phyloP scores from a whole-genome alignment of 805 yeast species.

The Pichia deserticola region DNA sequence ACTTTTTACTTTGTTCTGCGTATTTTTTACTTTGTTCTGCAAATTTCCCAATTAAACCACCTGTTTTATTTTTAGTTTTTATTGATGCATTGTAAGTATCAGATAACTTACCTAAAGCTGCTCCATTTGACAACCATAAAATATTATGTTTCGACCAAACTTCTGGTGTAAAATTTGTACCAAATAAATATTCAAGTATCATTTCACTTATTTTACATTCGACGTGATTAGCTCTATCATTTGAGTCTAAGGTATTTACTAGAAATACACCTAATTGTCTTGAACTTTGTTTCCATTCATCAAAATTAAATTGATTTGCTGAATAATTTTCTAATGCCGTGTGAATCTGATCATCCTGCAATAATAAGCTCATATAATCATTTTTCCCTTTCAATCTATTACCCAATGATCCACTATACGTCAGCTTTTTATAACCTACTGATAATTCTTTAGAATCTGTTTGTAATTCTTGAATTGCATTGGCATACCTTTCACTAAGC shows the following conservation, averaged over 20 bases:
- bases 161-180: slow-evolving; percentile 30
- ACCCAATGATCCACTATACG: slow-evolving; percentile 26
- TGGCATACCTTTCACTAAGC: slow-evolving; percentile 32
- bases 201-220: slow-evolving; percentile 41
- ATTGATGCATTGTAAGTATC: slow-evolving; percentile 31
- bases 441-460: slow-evolving; percentile 7
- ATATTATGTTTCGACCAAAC: slow-evolving; percentile 34
- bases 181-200: slow-evolving; percentile 39
- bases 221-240: slow-evolving; percentile 42
- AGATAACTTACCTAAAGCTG: slow-evolving; percentile 32
- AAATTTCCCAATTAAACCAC: slow-evolving; percentile 39
- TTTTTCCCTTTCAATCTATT: slow-evolving; percentile 26
- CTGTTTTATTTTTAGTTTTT: slow-evolving; percentile 33
- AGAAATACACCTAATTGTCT: slow-evolving; percentile 46
- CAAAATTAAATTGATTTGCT: slow-evolving; percentile 36
- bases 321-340: slow-evolving; percentile 36
- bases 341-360: slow-evolving; percentile 15
- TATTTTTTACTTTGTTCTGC: slow-evolving; percentile 31
- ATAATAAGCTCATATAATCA: slow-evolving; percentile 17
- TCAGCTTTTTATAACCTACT: slow-evolving; percentile 30
- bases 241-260: slow-evolving; percentile 42
- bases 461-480: slow-evolving; percentile 16
- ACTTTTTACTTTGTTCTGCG: slow-evolving; percentile 12
- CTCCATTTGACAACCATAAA: slow-evolving; percentile 44
- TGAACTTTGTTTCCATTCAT: slow-evolving; percentile 31